phyloP scores from a whole-genome alignment of 2,329 filamentous ascomycete species.

The Hypoxylon sp. region DNA sequence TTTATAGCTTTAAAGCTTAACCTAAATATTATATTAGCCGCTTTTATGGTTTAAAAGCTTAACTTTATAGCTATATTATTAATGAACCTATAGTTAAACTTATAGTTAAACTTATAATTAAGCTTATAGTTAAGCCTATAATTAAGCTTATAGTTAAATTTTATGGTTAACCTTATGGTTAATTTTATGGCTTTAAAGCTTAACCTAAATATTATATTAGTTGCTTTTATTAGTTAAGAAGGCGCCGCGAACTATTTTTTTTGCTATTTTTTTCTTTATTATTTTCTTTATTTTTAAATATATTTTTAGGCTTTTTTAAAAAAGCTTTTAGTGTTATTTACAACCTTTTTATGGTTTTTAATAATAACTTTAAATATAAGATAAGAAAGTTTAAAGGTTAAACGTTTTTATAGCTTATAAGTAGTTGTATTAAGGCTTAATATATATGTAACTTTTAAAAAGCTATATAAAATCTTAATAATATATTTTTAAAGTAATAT shows the following conservation, averaged over 20 bases:
- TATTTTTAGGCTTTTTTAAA: background rate
- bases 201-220: too few species aligned
- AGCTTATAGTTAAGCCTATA: too few species aligned
- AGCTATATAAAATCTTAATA: background rate
- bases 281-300: background rate
- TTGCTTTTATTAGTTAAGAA: too few species aligned
- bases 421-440: background rate
- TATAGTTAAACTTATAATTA: too few species aligned
- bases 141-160: too few species aligned
- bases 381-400: background rate
- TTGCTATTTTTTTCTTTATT: background rate
- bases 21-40: background rate
- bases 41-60: too few species aligned
- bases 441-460: conserved; percentile 1
- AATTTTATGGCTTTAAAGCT: too few species aligned
- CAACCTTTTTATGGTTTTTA: background rate
- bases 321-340: background rate
- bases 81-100: too few species aligned
- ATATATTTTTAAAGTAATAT: background rate
- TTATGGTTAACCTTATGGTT: too few species aligned
- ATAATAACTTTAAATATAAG: background rate
- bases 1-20: too few species aligned
- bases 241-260: background rate
- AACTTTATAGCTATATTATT: too few species aligned
- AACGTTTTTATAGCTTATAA: background rate